Evolutionary conservation across 768 basidiomycete species (phyloP), one percentile per base, ranked within the genome.

Genomic region (Russula earlei): DNA sequence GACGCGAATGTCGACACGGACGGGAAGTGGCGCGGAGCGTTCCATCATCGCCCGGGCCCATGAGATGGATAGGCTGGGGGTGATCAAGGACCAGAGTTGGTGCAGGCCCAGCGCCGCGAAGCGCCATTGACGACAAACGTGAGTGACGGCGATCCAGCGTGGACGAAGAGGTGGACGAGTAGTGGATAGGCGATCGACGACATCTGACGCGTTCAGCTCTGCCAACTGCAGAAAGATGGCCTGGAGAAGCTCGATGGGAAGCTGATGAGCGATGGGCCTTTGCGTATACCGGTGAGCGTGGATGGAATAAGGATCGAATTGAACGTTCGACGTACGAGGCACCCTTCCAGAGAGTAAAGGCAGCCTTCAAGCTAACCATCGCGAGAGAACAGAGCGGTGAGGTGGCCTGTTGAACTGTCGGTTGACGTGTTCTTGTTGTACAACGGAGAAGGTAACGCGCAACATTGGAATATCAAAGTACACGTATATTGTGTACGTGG

Each of bases 21-120:
- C 45, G 12, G 52, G 41, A 14, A 58, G 52, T 10, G 57, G 57
- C 11, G 57, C 8, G 5, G 57, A 58, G 25, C 57, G 57, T 22
- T 58, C 52, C 41, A 58, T 43, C 57, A 58, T 58, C 14, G 57
- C 52, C 10, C 44, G 52, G n/a, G 57, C 46, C 57, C 57, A 58
- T 5, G 38, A 49, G 36, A 58, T 37, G 20, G 57, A 49, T 15
- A 58, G 47, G 0, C 52, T 52, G 0, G 57, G 57, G 10, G 47
- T 58, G 41, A 58, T 54, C 14, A 29, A 47, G 22, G 57, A 38
- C 57, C 57, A 58, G 27, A 58, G 52, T 27, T 49, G 25, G 57
- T 15, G 57, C 22, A 58, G 52, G 27, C 57, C 57, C 9, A 58
- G 57, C 3, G 57, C 57, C 15, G 57, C 57, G 1, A 46, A 43